Evolutionary conservation across 805 yeast genomes (phyloP), one percentile per base, ranked within the genome.

Genomic region (Lipomyces kockii): DNA sequence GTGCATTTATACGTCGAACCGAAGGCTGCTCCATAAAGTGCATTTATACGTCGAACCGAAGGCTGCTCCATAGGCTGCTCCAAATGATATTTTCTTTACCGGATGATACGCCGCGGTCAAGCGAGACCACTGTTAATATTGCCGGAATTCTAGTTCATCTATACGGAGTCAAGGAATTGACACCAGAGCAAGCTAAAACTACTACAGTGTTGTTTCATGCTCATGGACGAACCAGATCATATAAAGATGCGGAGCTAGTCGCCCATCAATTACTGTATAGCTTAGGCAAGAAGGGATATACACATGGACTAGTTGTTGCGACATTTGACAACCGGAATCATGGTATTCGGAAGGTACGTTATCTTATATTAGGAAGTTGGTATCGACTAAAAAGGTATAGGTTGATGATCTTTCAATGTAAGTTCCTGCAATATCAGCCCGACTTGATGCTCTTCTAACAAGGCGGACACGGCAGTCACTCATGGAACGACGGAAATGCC

Each of bases 311-410:
- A 63, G 79, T 86, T 46, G 83, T 83, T 57, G 84, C 84, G 11
- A 79, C 85, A 0, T 84, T 84, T 69, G 90, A 87, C 72, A 73
- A 78, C 67, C 80, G 87, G 43, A 86, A 87, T 74, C 90, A 87
- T 72, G 89, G 90, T 2, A 77, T 77, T 27, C 77, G 90, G 46
- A 61, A 72, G 9, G 75, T 83, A 25, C 34, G 60, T 37, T 25
- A 11, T 9, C 17, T 43, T 1, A 9, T 9, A 7, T 20, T 5
- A 0, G n/a, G 53, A n/a, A 7, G n/a, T 12, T 6, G 14, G 17
- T 4, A 12, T n/a, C n/a, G 0, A 22, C 22, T 20, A 9, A n/a
- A n/a, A 17, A 9, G 6, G 17, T 32, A 9, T 27, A 61, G 58
- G 25, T 64, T 46, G 67, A 64, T 55, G 67, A 64, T 3, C 27